Base-by-base conservation (phyloP, 306 rosid genomes). In the Trifolium dubium region DNA sequence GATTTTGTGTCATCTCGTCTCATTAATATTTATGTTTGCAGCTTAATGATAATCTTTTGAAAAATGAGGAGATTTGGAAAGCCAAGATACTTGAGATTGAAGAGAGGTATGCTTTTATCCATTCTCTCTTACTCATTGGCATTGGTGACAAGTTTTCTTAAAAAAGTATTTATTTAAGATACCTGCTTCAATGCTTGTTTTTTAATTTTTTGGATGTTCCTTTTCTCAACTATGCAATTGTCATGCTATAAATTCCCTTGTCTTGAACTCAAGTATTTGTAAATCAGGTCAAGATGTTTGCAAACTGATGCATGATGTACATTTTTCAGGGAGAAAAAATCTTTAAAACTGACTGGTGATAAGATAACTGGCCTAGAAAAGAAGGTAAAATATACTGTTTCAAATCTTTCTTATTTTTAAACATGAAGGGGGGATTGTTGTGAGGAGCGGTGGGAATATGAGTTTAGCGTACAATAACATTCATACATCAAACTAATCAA, bases 21-120 rank as follows among this genome's bases (percentile, higher is more conserved):
- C 23, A 23, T 23, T 23, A 23, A 51, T 54, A 67, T 34, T 67
- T 63, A 58, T 79, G 23, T 64, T 5, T 87, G 86, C 92, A 94
- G 99, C 89, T 92, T 76, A 92, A 94, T 73, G 99, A 91, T 77
- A 91, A 88, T 81, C 93, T 94, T 56, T 59, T 85, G 80, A 88
- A 90, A 77, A 92, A 94, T 71, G 86, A 84, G 85, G 96, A 91
- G 80, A 82, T 85, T 67, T 94, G 96, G 95, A 82, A 87, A 79
- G 76, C 85, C 28, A 94, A 91, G 87, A 55, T 89, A 58, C 74
- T 23, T 67, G 89, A 83, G 83, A 83, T 87, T 72, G 99, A 89
- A 85, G 88, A 85, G 74, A 94, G 96, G 97, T 92, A 75, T 79
- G 58, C 75, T 23, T 47, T 49, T 56, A 62, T 39, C 53, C 49